phyloP scores from a whole-genome alignment of 192 early-diverging fungal genomes.

The Entophlyctis helioformis region DNA sequence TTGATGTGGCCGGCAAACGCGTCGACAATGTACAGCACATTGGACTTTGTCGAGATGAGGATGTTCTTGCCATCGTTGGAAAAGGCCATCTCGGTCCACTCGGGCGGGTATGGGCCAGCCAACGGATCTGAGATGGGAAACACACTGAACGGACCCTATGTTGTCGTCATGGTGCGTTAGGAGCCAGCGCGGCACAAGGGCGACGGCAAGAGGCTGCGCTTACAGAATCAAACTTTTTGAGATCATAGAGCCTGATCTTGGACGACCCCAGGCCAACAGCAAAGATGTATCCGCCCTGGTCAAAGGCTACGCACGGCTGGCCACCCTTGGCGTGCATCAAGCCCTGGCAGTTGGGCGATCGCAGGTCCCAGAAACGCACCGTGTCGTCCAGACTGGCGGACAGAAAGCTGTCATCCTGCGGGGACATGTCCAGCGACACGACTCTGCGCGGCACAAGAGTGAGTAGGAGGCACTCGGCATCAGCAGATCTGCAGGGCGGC shows the following conservation, averaged over 20 bases:
- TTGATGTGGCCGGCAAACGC: slow-evolving; percentile 41
- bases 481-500: neutral
- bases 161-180: slow-evolving; percentile 3
- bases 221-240: slow-evolving; percentile 42
- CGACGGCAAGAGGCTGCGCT: neutral
- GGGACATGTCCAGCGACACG: slow-evolving; percentile 67
- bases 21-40: slow-evolving; percentile 54
- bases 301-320: slow-evolving; percentile 46
- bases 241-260: slow-evolving; percentile 59
- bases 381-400: slow-evolving; percentile 71
- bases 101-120: neutral
- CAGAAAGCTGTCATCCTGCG: slow-evolving; percentile 64
- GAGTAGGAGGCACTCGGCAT: neutral
- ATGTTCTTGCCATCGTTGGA: slow-evolving; percentile 65
- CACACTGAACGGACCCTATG: slow-evolving; percentile 23
- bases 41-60: slow-evolving; percentile 47
- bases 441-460: slow-evolving; percentile 33
- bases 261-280: slow-evolving; percentile 42
- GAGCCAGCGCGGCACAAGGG: neutral
- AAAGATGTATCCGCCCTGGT: slow-evolving; percentile 71
- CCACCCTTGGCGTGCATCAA: neutral
- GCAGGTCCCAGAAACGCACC: slow-evolving; percentile 79
- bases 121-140: slow-evolving; percentile 6
- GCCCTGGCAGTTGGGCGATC: slow-evolving; percentile 41
- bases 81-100: slow-evolving; percentile 32